Conservation (phyloP, 179 eudicot species). For the Silene coronaria region DNA sequence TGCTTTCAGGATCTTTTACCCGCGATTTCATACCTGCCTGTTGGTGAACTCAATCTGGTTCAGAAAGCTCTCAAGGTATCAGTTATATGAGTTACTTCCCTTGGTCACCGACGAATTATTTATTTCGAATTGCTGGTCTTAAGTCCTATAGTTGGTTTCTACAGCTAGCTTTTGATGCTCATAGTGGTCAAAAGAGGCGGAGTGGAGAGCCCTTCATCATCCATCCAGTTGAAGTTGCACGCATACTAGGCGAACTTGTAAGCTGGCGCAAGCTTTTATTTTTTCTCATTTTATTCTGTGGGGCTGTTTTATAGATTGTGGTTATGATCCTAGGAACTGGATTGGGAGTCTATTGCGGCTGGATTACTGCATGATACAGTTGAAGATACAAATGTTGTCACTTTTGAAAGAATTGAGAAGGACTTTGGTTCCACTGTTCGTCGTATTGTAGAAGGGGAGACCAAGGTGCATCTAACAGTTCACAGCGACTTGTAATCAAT, state of each 20-base stretch:
- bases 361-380: constrained; percentile 97
- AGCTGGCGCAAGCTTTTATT: constrained; percentile 27
- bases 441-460: constrained; percentile 96
- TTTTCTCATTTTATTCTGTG: not conserved
- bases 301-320: constrained; percentile 13
- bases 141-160: constrained; percentile 25
- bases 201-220: constrained; percentile 97
- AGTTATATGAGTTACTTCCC: constrained; percentile 1
- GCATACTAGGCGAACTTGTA: constrained; percentile 92
- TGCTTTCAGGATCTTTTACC: constrained; percentile 73
- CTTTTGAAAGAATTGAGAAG: constrained; percentile 77
- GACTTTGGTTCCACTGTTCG: constrained; percentile 89
- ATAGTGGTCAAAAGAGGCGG: constrained; percentile 92
- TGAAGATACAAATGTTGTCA: constrained; percentile 87
- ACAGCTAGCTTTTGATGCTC: constrained; percentile 97
- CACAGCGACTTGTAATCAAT: constrained; percentile 8
- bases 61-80: constrained; percentile 70
- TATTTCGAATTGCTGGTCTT: not conserved
- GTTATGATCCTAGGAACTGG: constrained; percentile 63
- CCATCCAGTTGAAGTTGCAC: constrained; percentile 98
- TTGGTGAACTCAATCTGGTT: constrained; percentile 66
- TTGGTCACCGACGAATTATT: constrained; percentile 7
- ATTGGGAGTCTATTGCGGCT: constrained; percentile 99
- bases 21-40: constrained; percentile 64
- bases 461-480: constrained; percentile 50